phyloP scores from a whole-genome alignment of 1,284 basidiomycete species.

The Malassezia pachydermatis region DNA sequence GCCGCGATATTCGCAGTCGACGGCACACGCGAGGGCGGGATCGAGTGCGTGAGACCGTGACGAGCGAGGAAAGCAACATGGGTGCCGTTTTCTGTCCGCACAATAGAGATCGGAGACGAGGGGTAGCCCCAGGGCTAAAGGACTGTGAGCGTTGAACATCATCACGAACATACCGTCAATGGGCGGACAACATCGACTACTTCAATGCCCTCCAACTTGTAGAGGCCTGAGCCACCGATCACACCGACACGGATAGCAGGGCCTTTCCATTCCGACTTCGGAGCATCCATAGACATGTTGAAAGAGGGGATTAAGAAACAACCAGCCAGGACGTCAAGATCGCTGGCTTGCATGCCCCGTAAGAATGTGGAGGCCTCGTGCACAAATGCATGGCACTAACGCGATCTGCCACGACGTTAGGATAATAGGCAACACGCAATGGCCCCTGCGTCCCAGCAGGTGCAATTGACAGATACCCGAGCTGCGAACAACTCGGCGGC shows the following conservation, averaged over 20 bases:
- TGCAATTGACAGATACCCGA: neutral
- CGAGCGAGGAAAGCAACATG: slow-evolving; percentile 83
- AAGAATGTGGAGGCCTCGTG: slow-evolving; percentile 1
- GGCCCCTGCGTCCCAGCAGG: slow-evolving; percentile 16
- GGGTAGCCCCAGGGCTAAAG: slow-evolving; percentile 82
- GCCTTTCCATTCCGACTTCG: slow-evolving; percentile 25
- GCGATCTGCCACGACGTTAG: too few species aligned
- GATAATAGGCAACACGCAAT: slow-evolving; percentile 8
- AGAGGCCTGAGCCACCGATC: slow-evolving; percentile 43
- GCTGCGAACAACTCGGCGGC: slow-evolving; percentile 21
- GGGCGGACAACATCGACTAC: slow-evolving; percentile 35
- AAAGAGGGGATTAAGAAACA: neutral
- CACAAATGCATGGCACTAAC: neutral
- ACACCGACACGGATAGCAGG: slow-evolving; percentile 33
- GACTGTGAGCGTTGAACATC: neutral
- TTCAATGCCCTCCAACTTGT: slow-evolving; percentile 42
- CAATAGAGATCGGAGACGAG: slow-evolving; percentile 81
- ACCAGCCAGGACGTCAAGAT: neutral
- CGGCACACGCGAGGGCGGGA: slow-evolving; percentile 51
- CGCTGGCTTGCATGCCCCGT: neutral
- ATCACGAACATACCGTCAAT: slow-evolving; percentile 23
- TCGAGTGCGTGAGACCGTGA: slow-evolving; percentile 67
- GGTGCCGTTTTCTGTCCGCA: slow-evolving; percentile 62
- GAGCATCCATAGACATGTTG: slow-evolving; percentile 8
- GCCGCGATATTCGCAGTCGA: slow-evolving; percentile 87